A percentile compares a stretch with the other conserved stretches of the same genome.
Evolutionary conservation across 352 stramenopile genomes (phyloP).

Genomic region (Albugo candida): DNA sequence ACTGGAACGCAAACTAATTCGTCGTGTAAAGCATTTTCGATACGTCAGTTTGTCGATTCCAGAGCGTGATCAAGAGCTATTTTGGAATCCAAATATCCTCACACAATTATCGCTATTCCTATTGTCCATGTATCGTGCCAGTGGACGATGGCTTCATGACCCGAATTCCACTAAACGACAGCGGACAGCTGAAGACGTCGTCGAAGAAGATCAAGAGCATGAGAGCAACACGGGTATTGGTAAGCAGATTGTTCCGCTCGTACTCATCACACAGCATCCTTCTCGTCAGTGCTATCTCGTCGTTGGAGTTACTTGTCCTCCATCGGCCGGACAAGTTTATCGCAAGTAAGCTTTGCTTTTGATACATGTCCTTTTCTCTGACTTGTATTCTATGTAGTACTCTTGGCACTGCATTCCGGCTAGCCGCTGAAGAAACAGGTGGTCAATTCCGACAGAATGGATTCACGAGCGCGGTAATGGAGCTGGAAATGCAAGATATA

Average conservation of each 20-base stretch:
- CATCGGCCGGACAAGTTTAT: conserved; percentile 72
- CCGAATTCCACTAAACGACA: conserved; percentile 12
- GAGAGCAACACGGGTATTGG: conserved; percentile 9
- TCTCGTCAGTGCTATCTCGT: conserved; percentile 87
- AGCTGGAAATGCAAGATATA: conserved; percentile 88
- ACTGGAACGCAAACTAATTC: conserved; percentile 88
- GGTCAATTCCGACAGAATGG: conserved; percentile 87
- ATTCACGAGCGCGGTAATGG: conserved; percentile 91
- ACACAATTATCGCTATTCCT: conserved; percentile 88
- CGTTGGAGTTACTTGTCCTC: conserved; percentile 87
- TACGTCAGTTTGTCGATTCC: conserved; percentile 88
- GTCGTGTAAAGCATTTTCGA: conserved; percentile 90
- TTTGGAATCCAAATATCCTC: conserved; percentile 87
- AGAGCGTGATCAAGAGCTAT: conserved; percentile 72
- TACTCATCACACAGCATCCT: conserved; percentile 74
- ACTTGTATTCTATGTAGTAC: conserved; percentile 21
- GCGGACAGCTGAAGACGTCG: conserved; percentile 12
- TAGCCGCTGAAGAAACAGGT: conserved; percentile 84
- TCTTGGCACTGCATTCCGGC: conserved; percentile 86
- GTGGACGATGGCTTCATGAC: conserved; percentile 81
- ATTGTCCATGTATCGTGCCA: conserved; percentile 88
- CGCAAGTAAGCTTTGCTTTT: conserved; percentile 35
- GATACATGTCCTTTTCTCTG: background rate
- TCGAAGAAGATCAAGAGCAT: conserved; percentile 5
- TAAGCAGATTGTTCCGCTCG: conserved; percentile 52